phyloP scores from a whole-genome alignment of 2,329 filamentous ascomycete species.

The Aspergillus udagawae region DNA sequence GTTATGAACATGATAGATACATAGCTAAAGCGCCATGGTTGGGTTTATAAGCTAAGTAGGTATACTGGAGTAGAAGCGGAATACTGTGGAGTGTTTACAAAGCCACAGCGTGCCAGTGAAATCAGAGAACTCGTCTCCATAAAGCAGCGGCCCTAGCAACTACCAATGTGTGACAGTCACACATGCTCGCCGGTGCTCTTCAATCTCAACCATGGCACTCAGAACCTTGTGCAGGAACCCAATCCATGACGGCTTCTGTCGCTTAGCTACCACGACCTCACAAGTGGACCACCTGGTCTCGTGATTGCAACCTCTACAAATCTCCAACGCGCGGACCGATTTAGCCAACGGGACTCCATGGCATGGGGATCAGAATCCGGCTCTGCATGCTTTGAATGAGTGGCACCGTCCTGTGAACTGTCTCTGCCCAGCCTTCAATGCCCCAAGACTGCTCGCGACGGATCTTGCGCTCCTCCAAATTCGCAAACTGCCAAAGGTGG shows the following conservation, averaged over 20 bases:
- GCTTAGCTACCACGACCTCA: neutral
- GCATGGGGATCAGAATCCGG: conserved; percentile 86
- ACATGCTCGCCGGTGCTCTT: neutral
- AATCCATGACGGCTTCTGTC: neutral
- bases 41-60: neutral
- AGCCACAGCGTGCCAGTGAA: neutral
- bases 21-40: neutral
- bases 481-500: conserved; percentile 97
- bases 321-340: neutral
- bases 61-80: too few species aligned
- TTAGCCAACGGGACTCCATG: conserved; percentile 89
- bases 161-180: neutral
- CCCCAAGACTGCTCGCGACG: conserved; percentile 93
- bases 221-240: neutral
- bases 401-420: conserved; percentile 96
- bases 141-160: neutral
- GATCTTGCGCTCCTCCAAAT: conserved; percentile 87
- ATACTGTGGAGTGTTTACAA: neutral
- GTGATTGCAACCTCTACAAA: conserved; percentile 4
- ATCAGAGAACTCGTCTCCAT: neutral
- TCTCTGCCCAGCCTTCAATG: conserved; percentile 92
- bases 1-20: neutral
- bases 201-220: neutral
- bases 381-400: conserved; percentile 97
- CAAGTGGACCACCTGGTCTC: neutral